A percentile compares a stretch with the other conserved stretches of the same genome.
Evolutionary conservation across 495 filamentous ascomycete species (phyloP).

Genomic region (Oidiodendron maius): DNA sequence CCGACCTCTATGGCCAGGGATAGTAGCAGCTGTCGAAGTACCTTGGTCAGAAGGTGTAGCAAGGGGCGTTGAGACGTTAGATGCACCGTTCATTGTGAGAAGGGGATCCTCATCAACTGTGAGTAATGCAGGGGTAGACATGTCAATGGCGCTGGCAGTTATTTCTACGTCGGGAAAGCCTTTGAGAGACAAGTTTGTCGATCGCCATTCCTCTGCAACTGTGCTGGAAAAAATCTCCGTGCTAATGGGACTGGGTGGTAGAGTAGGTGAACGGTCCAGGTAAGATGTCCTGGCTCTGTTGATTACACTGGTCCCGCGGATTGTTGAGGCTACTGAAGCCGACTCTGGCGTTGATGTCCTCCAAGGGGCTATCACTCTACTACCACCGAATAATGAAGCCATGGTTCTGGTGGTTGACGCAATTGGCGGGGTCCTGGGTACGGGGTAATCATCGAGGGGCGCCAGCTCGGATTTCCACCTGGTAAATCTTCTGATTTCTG

Average conservation of each 20-base stretch:
- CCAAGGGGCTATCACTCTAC: constrained; percentile 12
- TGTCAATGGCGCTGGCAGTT: constrained; percentile 69
- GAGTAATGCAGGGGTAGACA: constrained; percentile 63
- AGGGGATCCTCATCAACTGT: constrained; percentile 73
- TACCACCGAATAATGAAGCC: constrained; percentile 35
- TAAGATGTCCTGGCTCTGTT: constrained; percentile 6
- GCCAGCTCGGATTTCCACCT: constrained; percentile 22
- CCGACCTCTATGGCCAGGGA: constrained; percentile 81
- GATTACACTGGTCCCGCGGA: constrained; percentile 21
- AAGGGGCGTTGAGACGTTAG: constrained; percentile 48
- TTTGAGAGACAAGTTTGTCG: constrained; percentile 51
- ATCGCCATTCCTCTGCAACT: constrained; percentile 52
- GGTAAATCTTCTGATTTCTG: constrained; percentile 25
- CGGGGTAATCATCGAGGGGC: constrained; percentile 19
- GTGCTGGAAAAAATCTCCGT: constrained; percentile 2
- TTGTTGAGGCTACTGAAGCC: constrained; percentile 8
- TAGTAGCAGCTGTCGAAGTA: constrained; percentile 30
- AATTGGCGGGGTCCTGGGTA: constrained; percentile 21
- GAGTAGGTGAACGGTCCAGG: constrained; percentile 12
- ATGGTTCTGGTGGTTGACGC: constrained; percentile 17
- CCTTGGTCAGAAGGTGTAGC: constrained; percentile 44
- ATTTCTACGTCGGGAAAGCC: constrained; percentile 50
- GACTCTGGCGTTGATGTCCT: constrained; percentile 15
- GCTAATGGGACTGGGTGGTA: constrained; percentile 7
- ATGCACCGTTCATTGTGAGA: constrained; percentile 47